Evolutionary conservation across 2,329 filamentous ascomycete species (phyloP).

Genomic region (Paraphaeosphaeria minitans): DNA sequence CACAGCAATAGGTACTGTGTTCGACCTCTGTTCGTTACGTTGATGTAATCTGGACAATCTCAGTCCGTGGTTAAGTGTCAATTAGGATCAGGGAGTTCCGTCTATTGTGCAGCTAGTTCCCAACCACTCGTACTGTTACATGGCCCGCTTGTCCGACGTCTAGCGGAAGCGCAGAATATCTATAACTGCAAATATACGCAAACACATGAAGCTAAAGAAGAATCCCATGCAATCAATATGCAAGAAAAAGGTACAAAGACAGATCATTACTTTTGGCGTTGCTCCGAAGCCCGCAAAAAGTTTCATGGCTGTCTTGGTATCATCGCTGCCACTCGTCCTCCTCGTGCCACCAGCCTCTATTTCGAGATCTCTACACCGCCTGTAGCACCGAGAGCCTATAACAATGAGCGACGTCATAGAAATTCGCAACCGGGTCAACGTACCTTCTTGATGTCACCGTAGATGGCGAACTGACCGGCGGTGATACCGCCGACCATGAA

Average conservation of each 20-base stretch:
- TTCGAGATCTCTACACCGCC: constrained; percentile 59
- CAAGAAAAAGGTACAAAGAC: constrained; percentile 32
- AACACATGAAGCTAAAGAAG: constrained; percentile 33
- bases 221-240: constrained; percentile 35
- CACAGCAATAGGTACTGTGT: too few relatives aligned
- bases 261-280: constrained; percentile 28
- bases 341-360: constrained; percentile 16
- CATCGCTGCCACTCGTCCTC: constrained; percentile 17
- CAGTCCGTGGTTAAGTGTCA: too few relatives aligned
- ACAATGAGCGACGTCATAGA: constrained; percentile 51
- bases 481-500: constrained; percentile 70
- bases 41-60: too few relatives aligned
- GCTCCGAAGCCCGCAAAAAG: constrained; percentile 24
- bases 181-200: constrained; percentile 35
- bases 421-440: neutral
- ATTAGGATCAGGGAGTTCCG: constrained; percentile 18
- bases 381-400: constrained; percentile 70
- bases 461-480: constrained; percentile 79
- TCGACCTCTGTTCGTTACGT: too few relatives aligned
- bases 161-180: constrained; percentile 28
- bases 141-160: constrained; percentile 19
- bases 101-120: constrained; percentile 40
- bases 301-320: constrained; percentile 38
- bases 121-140: constrained; percentile 39
- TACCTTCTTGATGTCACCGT: constrained; percentile 56